phyloP scores from a whole-genome alignment of 768 basidiomycete species.

The Boletus speciosus region DNA sequence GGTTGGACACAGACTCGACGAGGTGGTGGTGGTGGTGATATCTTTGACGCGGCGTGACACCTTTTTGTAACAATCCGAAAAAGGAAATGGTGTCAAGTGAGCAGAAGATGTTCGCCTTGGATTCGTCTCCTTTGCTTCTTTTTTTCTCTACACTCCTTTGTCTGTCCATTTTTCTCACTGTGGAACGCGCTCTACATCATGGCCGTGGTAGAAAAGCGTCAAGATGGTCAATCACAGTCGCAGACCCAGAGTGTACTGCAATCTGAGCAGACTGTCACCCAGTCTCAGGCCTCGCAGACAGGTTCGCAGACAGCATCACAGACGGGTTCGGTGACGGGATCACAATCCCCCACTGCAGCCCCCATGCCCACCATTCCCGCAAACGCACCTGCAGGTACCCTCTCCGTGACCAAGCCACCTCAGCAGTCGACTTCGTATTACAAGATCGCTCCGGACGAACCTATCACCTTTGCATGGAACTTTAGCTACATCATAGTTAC shows the following conservation, averaged over 20 bases:
- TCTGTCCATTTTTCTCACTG: not conserved
- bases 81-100: not conserved
- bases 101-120: not conserved
- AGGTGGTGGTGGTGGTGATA: not conserved
- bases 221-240: not conserved
- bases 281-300: constrained; percentile 2
- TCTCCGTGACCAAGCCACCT: constrained; percentile 78
- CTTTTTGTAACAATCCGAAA: not conserved
- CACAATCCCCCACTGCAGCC: constrained; percentile 3
- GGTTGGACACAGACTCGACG: not conserved
- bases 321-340: not conserved
- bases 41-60: not conserved
- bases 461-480: constrained; percentile 91
- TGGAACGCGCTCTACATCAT: not conserved
- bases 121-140: not conserved
- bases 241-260: constrained; percentile 3
- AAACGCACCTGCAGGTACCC: constrained; percentile 57
- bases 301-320: constrained; percentile 3
- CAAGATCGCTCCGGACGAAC: constrained; percentile 73
- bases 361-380: constrained; percentile 40
- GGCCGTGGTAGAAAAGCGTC: constrained; percentile 4
- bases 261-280: not conserved
- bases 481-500: constrained; percentile 69
- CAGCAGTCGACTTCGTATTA: constrained; percentile 80
- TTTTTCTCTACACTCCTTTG: not conserved